Conservation (phyloP, 1,284 basidiomycete genomes). For the Peniophora sp. region DNA sequence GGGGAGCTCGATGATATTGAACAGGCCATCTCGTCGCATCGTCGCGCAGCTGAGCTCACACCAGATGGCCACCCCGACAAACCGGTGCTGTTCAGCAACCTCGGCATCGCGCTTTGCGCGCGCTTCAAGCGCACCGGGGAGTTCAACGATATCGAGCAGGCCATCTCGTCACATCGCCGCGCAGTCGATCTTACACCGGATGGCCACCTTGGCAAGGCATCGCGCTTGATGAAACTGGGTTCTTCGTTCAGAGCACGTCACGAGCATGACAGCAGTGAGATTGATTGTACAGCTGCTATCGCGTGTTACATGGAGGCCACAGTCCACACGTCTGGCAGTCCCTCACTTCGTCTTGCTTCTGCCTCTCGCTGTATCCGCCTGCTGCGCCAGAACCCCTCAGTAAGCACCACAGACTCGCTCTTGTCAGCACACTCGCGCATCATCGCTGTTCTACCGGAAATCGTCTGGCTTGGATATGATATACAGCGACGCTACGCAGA, state of each 20-base stretch:
- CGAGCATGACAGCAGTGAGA: neutral
- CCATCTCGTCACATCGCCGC: slow-evolving; percentile 2
- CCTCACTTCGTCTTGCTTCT: neutral
- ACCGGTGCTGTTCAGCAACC: slow-evolving; percentile 11
- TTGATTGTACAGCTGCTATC: neutral
- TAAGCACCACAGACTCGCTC: too few relatives aligned
- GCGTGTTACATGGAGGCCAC: too few relatives aligned
- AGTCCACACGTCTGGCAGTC: too few relatives aligned
- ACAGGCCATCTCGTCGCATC: neutral
- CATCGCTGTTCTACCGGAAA: too few relatives aligned
- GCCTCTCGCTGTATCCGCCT: too few relatives aligned
- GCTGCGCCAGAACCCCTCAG: too few relatives aligned
- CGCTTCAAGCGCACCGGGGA: slow-evolving; percentile 15
- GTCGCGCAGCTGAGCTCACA: slow-evolving; percentile 1
- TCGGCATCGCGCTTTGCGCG: slow-evolving; percentile 19
- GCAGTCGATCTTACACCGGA: neutral
- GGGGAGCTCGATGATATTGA: neutral
- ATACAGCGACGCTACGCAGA: too few relatives aligned
- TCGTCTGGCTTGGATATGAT: too few relatives aligned
- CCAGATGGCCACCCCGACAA: slow-evolving; percentile 2
- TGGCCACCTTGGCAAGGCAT: neutral
- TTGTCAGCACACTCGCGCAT: too few relatives aligned
- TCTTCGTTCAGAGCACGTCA: neutral
- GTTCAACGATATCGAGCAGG: slow-evolving; percentile 17
- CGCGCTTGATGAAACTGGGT: neutral